Conservation (phyloP, 305 asterid genomes). For the Solanum hybrid region DNA sequence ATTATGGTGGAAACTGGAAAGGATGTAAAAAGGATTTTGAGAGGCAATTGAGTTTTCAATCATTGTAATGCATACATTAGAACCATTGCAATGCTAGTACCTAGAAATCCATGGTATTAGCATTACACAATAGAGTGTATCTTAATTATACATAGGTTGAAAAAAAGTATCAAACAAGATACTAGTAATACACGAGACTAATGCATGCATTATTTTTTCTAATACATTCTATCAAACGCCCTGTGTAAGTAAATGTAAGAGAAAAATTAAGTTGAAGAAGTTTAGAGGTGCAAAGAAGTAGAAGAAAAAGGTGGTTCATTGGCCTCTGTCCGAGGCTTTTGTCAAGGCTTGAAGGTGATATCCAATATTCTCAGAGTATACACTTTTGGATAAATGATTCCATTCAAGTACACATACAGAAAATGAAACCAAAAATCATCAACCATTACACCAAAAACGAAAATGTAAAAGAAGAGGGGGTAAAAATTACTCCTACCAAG, state of each 20-base stretch:
- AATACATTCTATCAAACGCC: not conserved
- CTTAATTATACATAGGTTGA: not conserved
- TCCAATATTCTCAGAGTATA: not conserved
- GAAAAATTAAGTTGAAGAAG: not conserved
- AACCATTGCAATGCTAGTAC: not conserved
- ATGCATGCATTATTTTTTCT: not conserved
- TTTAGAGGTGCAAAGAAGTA: not conserved
- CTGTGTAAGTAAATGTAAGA: not conserved
- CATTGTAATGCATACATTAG: not conserved
- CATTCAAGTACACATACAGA: not conserved
- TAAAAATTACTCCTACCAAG: not conserved
- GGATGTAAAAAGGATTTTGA: not conserved
- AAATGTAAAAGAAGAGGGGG: not conserved
- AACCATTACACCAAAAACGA: not conserved
- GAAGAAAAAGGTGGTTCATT: not conserved
- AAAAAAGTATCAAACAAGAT: not conserved
- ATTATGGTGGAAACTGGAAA: not conserved
- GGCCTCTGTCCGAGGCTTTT: not conserved
- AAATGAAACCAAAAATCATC: not conserved
- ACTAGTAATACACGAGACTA: not conserved
- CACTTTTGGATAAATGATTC: not conserved
- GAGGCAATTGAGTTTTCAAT: not conserved
- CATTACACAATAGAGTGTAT: not conserved
- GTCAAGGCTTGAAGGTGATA: not conserved
- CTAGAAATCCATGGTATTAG: not conserved